Evolutionary conservation across 2,329 filamentous ascomycete genomes (phyloP).

Genomic region (Curvularia sp.): DNA sequence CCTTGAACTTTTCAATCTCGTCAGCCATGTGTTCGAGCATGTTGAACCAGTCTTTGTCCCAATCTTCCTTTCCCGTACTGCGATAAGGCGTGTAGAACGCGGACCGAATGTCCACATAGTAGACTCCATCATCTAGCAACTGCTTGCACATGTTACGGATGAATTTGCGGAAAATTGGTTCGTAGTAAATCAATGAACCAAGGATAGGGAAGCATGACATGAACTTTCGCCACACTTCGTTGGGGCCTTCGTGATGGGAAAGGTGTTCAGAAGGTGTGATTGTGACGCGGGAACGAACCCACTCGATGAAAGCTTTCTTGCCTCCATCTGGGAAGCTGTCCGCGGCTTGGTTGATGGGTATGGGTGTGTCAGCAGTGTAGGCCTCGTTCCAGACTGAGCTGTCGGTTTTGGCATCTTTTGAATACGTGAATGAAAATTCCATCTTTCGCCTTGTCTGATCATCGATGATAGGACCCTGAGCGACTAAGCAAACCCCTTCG

Average conservation of each 20-base stretch:
- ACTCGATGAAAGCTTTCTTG: conserved; percentile 73
- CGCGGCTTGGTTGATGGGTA: conserved; percentile 69
- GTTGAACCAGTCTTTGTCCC: conserved; percentile 71
- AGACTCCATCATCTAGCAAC: conserved; percentile 80
- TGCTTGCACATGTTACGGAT: conserved; percentile 73
- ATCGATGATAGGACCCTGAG: conserved; percentile 64
- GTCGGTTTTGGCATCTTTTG: conserved; percentile 51
- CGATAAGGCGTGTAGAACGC: conserved; percentile 77
- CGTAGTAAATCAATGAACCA: conserved; percentile 81
- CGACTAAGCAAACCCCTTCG: conserved; percentile 75
- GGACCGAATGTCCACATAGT: conserved; percentile 82
- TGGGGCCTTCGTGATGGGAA: conserved; percentile 80
- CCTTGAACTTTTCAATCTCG: conserved; percentile 78
- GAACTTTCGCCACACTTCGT: conserved; percentile 87
- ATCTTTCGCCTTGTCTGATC: conserved; percentile 62
- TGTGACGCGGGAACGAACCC: conserved; percentile 76
- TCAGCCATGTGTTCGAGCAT: conserved; percentile 78
- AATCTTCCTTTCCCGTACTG: conserved; percentile 67
- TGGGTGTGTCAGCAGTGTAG: conserved; percentile 67
- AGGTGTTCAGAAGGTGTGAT: conserved; percentile 76
- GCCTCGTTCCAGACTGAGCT: conserved; percentile 69
- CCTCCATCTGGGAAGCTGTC: conserved; percentile 78
- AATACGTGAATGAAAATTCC: conserved; percentile 65
- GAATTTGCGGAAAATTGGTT: conserved; percentile 84
- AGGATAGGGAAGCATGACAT: conserved; percentile 75